A percentile compares a stretch with the other conserved stretches of the same genome.
Conservation (phyloP, 1,139 yeast genomes). For the Suhomyces guaymorum region DNA sequence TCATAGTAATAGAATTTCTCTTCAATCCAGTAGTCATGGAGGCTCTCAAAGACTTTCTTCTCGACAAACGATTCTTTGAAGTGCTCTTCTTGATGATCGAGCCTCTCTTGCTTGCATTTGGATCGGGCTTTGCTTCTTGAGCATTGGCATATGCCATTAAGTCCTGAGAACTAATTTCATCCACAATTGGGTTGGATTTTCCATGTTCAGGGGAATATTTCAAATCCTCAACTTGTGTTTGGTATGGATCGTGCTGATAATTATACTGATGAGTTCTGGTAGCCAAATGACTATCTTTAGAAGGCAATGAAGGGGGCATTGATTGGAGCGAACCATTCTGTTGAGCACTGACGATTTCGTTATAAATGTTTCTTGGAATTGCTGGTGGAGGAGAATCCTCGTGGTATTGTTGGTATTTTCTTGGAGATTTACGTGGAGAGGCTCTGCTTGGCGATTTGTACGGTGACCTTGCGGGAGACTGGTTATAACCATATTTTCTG, state of each 20-base stretch:
- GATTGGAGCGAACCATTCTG: slow-evolving; percentile 28
- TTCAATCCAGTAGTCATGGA: slow-evolving; percentile 51
- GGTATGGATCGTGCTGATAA: slow-evolving; percentile 13
- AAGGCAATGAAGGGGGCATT: slow-evolving; percentile 45
- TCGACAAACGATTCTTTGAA: slow-evolving; percentile 37
- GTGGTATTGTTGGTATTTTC: slow-evolving; percentile 27
- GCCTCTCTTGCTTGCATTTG: slow-evolving; percentile 27
- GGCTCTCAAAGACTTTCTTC: slow-evolving; percentile 42
- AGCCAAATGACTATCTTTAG: slow-evolving; percentile 33
- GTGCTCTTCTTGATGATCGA: slow-evolving; percentile 32
- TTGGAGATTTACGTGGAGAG: slow-evolving; percentile 21
- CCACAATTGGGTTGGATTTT: slow-evolving; percentile 27
- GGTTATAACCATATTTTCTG: slow-evolving; percentile 20
- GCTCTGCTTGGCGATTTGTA: slow-evolving; percentile 18
- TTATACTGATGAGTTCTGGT: slow-evolving; percentile 10
- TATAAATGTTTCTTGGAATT: slow-evolving; percentile 48
- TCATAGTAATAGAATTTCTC: slow-evolving; percentile 71
- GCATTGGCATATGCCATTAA: slow-evolving; percentile 35
- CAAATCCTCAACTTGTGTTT: slow-evolving; percentile 13
- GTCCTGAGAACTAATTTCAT: slow-evolving; percentile 24
- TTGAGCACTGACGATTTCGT: slow-evolving; percentile 48
- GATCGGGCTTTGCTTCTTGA: slow-evolving; percentile 10
- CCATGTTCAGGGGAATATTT: slow-evolving; percentile 17
- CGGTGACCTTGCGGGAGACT: slow-evolving; percentile 20
- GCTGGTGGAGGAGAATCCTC: slow-evolving; percentile 30